phyloP scores from a whole-genome alignment of 345 rosid species.

The Psidium friedrichsthalianum region DNA sequence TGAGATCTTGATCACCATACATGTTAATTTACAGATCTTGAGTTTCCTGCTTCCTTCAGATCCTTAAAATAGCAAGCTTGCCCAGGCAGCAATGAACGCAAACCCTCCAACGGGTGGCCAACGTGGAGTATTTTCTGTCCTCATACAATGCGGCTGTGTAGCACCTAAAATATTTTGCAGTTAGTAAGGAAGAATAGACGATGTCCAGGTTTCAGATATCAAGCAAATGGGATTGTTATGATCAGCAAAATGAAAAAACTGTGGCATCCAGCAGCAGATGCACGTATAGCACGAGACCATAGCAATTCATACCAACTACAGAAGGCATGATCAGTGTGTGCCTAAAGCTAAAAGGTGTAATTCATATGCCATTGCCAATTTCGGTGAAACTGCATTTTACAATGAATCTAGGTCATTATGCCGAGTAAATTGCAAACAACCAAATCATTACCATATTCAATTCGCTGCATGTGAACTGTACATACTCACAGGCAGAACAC shows the following conservation, averaged over 20 bases:
- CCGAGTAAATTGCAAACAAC: background rate
- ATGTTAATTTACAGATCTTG: background rate
- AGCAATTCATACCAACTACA: background rate
- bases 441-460: background rate
- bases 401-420: background rate
- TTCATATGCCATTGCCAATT: background rate
- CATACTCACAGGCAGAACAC: background rate
- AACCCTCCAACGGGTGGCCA: constrained; percentile 93
- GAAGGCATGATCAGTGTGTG: background rate
- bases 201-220: background rate
- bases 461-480: background rate
- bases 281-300: background rate
- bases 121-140: constrained; percentile 61
- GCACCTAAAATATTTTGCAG: constrained; percentile 39
- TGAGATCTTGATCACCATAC: background rate
- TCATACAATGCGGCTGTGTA: constrained; percentile 73
- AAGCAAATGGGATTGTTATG: background rate
- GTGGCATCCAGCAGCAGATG: background rate
- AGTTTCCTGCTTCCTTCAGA: background rate
- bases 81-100: constrained; percentile 85
- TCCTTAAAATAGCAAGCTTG: constrained; percentile 56
- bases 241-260: background rate
- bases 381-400: background rate
- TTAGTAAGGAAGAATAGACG: background rate
- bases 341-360: background rate